Percentiles rank a stretch among this genome's conserved stretches.
Conservation (phyloP, 2,329 filamentous ascomycete genomes). For the Stemphylium beticola region DNA sequence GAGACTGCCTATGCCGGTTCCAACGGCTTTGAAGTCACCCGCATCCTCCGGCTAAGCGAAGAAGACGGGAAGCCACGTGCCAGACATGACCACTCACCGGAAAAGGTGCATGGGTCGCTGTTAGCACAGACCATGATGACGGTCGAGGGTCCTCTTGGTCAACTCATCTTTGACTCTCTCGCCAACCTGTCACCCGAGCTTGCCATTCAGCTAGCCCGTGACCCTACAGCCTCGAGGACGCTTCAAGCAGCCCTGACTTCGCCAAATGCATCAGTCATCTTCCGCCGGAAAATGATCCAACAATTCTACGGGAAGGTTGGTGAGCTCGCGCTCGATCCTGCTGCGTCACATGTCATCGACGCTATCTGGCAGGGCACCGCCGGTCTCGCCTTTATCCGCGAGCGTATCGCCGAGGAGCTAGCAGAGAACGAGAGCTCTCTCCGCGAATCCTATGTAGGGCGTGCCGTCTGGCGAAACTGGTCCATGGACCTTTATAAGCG, state of each 20-base stretch:
- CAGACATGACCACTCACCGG: conserved; percentile 42
- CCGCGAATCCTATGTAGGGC: conserved; percentile 68
- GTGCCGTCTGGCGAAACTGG: conserved; percentile 77
- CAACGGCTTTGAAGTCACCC: conserved; percentile 61
- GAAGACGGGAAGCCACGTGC: conserved; percentile 43
- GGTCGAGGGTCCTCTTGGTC: conserved; percentile 71
- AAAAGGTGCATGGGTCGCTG: conserved; percentile 81
- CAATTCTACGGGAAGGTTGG: conserved; percentile 67
- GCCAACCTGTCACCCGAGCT: conserved; percentile 58
- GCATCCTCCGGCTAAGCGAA: conserved; percentile 65
- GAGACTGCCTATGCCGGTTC: conserved; percentile 61
- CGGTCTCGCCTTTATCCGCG: conserved; percentile 70
- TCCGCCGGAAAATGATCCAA: conserved; percentile 68
- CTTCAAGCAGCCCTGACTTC: conserved; percentile 68
- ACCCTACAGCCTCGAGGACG: conserved; percentile 64
- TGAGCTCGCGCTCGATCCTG: conserved; percentile 65
- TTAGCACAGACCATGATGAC: conserved; percentile 80
- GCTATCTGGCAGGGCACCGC: conserved; percentile 68
- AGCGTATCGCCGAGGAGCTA: conserved; percentile 70
- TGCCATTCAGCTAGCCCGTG: conserved; percentile 68
- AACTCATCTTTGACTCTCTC: conserved; percentile 70
- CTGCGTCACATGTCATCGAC: conserved; percentile 72
- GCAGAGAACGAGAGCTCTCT: conserved; percentile 64
- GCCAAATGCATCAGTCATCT: conserved; percentile 60
- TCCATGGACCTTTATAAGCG: conserved; percentile 74